Percentiles rank a stretch among this genome's conserved stretches.
Conservation (phyloP, 2,329 filamentous ascomycete genomes). For the Xylaria sp. region DNA sequence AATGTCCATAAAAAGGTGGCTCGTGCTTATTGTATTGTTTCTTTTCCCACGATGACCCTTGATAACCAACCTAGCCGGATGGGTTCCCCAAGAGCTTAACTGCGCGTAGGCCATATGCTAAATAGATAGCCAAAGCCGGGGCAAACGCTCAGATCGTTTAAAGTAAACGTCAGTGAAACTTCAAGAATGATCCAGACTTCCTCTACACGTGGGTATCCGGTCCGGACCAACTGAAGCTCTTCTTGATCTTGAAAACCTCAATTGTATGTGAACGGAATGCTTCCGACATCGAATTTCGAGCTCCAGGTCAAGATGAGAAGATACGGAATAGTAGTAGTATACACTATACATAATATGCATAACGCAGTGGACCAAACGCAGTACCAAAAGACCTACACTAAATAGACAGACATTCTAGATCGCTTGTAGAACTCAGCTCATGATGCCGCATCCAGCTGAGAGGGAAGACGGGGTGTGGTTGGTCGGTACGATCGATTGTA, state of each 20-base stretch:
- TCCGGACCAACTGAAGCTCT: not conserved
- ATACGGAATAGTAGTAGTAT: not conserved
- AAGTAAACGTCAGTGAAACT: not conserved
- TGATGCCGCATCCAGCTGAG: conserved; percentile 16
- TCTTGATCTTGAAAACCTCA: not conserved
- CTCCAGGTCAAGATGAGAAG: not conserved
- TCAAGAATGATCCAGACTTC: not conserved
- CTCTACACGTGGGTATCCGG: not conserved
- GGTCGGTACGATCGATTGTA: not conserved
- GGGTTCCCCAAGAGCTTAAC: conserved; percentile 25
- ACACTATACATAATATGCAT: conserved; percentile 7
- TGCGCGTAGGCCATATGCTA: conserved; percentile 14
- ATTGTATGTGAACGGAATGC: conserved; percentile 8
- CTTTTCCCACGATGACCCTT: conserved; percentile 11
- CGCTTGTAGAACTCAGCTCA: not conserved
- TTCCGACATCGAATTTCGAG: not conserved
- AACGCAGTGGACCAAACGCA: conserved; percentile 5
- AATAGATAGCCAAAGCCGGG: conserved; percentile 24
- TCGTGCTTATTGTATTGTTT: conserved; percentile 2
- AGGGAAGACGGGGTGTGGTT: conserved; percentile 5
- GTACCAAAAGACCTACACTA: not conserved
- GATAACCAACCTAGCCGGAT: conserved; percentile 3
- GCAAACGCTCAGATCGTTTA: conserved; percentile 6
- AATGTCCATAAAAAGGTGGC: not conserved
- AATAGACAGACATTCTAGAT: conserved; percentile 7